Evolutionary conservation across 164 flowering plant genomes (phyloP).

Genomic region (Stephania cephalantha): DNA sequence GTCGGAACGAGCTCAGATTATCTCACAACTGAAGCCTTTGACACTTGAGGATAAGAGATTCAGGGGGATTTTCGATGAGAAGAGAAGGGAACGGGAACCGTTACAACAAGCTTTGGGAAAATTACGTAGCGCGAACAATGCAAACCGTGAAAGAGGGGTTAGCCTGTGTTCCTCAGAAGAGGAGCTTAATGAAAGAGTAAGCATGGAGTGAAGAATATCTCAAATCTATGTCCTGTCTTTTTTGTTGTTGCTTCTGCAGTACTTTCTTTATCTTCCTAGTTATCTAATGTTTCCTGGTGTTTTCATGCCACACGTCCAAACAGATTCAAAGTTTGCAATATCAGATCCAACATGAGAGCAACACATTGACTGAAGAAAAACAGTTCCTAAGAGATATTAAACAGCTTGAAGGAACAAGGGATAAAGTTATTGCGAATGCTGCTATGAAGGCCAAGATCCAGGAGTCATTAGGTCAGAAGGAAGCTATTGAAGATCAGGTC

Average conservation of each 20-base stretch:
- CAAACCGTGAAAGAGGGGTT: slow-evolving; percentile 45
- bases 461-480: slow-evolving; percentile 68
- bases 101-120: slow-evolving; percentile 71
- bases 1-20: slow-evolving; percentile 49
- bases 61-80: slow-evolving; percentile 41
- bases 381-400: slow-evolving; percentile 78
- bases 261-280: background rate
- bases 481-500: slow-evolving; percentile 75
- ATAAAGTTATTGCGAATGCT: slow-evolving; percentile 70
- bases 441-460: slow-evolving; percentile 74
- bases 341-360: slow-evolving; percentile 93
- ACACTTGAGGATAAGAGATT: slow-evolving; percentile 43
- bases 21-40: slow-evolving; percentile 44
- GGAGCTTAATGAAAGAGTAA: slow-evolving; percentile 79
- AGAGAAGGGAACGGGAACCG: slow-evolving; percentile 75
- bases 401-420: slow-evolving; percentile 83
- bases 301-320: background rate
- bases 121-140: slow-evolving; percentile 47
- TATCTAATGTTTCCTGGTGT: background rate
- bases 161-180: slow-evolving; percentile 79
- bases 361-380: slow-evolving; percentile 83
- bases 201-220: slow-evolving; percentile 15
- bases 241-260: background rate
- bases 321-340: slow-evolving; percentile 76
- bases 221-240: background rate